Base-by-base conservation (phyloP, 352 stramenopile genomes). In the Pythium vanterpoolii region DNA sequence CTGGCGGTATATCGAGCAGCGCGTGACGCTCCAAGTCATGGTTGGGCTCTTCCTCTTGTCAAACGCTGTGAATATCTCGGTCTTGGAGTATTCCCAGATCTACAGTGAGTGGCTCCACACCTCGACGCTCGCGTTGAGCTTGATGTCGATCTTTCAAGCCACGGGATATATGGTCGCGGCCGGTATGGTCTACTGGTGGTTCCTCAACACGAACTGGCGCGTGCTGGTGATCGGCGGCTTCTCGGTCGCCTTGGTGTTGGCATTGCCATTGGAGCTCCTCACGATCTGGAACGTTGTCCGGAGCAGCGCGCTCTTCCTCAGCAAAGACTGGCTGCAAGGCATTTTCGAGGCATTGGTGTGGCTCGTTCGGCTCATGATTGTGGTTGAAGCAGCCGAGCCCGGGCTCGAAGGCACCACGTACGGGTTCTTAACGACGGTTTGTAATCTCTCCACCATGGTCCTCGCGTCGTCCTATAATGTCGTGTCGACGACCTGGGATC, bases 201-300 rank as follows among this genome's bases (percentile, higher is more conserved):
- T 60, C 26, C 62, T 70, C 43, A 70, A 70, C 51, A 65, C 56
- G 0, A 70, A 70, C 50, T 70, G 62, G 62, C 62, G 55, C 21
- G 48, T 63, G 19, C 39, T 64, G 11, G 23, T 56, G n/a, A 33
- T 63, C 14, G 40, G 21, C 0, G 38, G 48, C 23, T 52, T 65
- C 24, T 18, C 38, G 5, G 49, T 59, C 26, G 62, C 54, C 3
- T 34, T 56, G 9, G 19, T 70, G 4, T 4, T 70, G 40, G 16
- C 38, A 30, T 5, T 61, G 6, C 50, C 51, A 18, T 30, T 70
- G 28, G 56, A 65, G 31, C n/a, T 65, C 44, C 23, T 70, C 8
- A 63, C 48, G 14, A 40, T 61, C 3, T 70, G 46, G 40, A 19
- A 64, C 26, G 45, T 69, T 14, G 55, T 64, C 8, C 62, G 62